phyloP scores from a whole-genome alignment of 176 grass and related monocot genomes.

The Raddia distichophylla region DNA sequence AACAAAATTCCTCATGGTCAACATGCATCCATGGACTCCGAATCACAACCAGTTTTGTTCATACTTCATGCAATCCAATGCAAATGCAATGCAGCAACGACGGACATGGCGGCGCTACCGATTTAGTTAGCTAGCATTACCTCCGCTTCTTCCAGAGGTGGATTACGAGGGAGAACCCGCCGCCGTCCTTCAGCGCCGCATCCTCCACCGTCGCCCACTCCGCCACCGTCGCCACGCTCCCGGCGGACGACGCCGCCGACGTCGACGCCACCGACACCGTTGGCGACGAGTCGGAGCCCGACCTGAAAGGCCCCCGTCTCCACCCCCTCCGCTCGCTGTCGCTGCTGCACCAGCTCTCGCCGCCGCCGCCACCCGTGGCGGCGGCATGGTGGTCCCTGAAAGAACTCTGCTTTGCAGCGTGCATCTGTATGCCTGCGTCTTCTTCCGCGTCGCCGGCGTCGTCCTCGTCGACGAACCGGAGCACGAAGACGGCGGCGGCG shows the following conservation, averaged over 20 bases:
- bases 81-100: background rate
- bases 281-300: constrained; percentile 53
- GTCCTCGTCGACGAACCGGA: constrained; percentile 46
- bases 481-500: constrained; percentile 60
- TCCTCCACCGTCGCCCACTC: constrained; percentile 43
- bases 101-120: background rate
- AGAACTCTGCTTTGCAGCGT: background rate
- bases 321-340: constrained; percentile 34
- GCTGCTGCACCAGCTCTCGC: constrained; percentile 43
- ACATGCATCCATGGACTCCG: background rate
- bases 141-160: constrained; percentile 48
- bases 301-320: constrained; percentile 48
- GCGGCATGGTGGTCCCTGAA: constrained; percentile 11
- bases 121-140: background rate
- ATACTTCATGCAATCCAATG: background rate
- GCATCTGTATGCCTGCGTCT: background rate
- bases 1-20: background rate
- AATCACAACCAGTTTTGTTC: background rate
- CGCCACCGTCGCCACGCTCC: constrained; percentile 46
- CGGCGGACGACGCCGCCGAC: constrained; percentile 35
- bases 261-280: constrained; percentile 59
- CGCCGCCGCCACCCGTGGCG: background rate
- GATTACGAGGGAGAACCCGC: constrained; percentile 44
- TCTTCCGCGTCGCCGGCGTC: background rate
- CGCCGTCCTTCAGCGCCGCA: constrained; percentile 33